A percentile compares a stretch with the other conserved stretches of the same genome.
These are phyloP conservation scores for Microsporum ferrugineum DNA, from an alignment of 2,329 filamentous ascomycete genomes.

Conservation along the genomic window DNA sequence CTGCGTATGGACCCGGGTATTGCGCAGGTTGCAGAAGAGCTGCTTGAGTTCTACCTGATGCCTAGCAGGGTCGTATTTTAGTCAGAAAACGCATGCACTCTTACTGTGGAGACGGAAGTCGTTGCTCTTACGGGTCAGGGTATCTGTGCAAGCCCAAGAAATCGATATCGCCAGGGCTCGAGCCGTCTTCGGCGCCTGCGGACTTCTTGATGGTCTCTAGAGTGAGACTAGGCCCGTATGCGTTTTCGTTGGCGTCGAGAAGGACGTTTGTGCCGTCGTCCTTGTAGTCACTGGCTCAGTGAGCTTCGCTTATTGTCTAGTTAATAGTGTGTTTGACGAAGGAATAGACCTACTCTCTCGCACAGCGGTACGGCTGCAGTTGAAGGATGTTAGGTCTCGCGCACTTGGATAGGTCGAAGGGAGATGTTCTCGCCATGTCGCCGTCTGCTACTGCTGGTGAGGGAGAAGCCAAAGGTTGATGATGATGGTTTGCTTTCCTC, in stretches of 20 bases:
- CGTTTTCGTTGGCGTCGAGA: constrained; percentile 96
- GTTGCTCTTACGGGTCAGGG: constrained; percentile 57
- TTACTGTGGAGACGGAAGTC: constrained; percentile 6
- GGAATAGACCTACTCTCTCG: constrained; percentile 54
- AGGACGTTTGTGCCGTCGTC: constrained; percentile 93
- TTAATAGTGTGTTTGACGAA: background rate
- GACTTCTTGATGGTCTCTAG: constrained; percentile 41
- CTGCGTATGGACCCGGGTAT: constrained; percentile 64
- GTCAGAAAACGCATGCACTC: background rate
- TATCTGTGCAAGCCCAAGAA: constrained; percentile 81
- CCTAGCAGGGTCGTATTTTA: constrained; percentile 23
- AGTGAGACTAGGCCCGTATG: constrained; percentile 70
- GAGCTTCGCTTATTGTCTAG: constrained; percentile 19
- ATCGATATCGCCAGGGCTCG: constrained; percentile 47
- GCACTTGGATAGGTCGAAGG: constrained; percentile 63
- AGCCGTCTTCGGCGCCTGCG: constrained; percentile 31
- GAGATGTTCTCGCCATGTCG: constrained; percentile 35
- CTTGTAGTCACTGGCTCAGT: constrained; percentile 74
- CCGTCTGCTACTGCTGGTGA: background rate
- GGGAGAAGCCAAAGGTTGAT: background rate
- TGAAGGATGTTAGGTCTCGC: constrained; percentile 66
- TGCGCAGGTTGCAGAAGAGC: constrained; percentile 74
- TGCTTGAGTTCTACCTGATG: constrained; percentile 83
- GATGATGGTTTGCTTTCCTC: background rate
- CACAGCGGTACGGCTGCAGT: constrained; percentile 68